Percentiles rank a stretch among this genome's conserved stretches.
Conservation (phyloP, 2,329 filamentous ascomycete species). For the Hypoxylon sp. region DNA sequence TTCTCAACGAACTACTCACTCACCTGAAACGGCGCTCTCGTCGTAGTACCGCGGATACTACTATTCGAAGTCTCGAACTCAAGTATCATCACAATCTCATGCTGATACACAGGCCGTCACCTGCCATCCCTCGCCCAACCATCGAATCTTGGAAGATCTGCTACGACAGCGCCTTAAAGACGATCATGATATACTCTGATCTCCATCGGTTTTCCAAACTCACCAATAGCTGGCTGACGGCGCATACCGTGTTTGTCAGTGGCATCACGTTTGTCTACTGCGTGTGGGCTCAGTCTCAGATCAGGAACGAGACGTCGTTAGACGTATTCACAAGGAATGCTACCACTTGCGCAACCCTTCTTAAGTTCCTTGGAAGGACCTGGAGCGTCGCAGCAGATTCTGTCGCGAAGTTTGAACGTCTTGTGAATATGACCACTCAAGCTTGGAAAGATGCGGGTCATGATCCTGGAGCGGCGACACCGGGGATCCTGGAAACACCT, state of each 20-base stretch:
- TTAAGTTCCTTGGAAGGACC: constrained; percentile 35
- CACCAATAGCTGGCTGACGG: constrained; percentile 43
- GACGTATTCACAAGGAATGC: constrained; percentile 23
- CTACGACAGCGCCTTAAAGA: constrained; percentile 42
- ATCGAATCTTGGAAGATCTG: constrained; percentile 39
- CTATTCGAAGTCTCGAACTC: constrained; percentile 38
- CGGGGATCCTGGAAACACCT: neutral
- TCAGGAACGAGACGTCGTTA: constrained; percentile 4
- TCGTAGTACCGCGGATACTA: constrained; percentile 7
- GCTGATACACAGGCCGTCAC: constrained; percentile 44
- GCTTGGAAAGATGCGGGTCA: constrained; percentile 15
- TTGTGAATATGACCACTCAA: constrained; percentile 19
- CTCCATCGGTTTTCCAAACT: constrained; percentile 43
- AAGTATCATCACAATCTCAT: constrained; percentile 46
- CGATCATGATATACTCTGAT: constrained; percentile 41
- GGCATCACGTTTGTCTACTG: constrained; percentile 45
- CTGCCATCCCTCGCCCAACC: constrained; percentile 38
- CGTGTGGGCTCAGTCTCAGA: constrained; percentile 32
- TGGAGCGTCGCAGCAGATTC: constrained; percentile 50
- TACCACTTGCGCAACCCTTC: constrained; percentile 31
- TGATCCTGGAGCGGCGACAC: neutral
- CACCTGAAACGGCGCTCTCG: constrained; percentile 5
- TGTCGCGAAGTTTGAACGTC: constrained; percentile 43
- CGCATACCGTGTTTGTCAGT: constrained; percentile 44
- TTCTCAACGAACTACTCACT: constrained; percentile 14